These are phyloP conservation scores for Alternaria incomplexa DNA, from an alignment of 2,329 filamentous ascomycete genomes.

Conservation along the genomic window DNA sequence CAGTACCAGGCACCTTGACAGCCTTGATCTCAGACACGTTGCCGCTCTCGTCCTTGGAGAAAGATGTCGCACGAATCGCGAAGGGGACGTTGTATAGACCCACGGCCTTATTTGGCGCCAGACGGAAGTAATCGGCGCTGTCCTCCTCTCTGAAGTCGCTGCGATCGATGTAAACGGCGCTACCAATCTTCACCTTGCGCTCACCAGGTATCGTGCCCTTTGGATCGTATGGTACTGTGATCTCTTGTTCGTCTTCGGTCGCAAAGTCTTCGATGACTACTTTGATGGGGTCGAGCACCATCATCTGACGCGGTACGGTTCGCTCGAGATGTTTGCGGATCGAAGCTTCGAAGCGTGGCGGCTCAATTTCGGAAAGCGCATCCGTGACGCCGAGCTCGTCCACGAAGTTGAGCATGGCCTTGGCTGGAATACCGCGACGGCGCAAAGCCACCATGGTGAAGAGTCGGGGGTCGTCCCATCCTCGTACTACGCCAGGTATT, in stretches of 20 bases:
- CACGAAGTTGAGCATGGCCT: constrained; percentile 86
- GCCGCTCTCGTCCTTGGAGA: constrained; percentile 70
- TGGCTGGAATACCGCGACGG: constrained; percentile 84
- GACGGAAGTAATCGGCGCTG: constrained; percentile 76
- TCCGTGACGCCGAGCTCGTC: constrained; percentile 92
- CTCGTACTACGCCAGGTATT: constrained; percentile 68
- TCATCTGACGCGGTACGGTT: constrained; percentile 86
- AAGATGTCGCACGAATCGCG: constrained; percentile 71
- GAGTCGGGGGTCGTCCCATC: constrained; percentile 89
- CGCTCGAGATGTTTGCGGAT: constrained; percentile 86
- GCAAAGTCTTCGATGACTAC: constrained; percentile 80
- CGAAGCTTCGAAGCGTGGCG: constrained; percentile 81
- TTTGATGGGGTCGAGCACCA: constrained; percentile 84
- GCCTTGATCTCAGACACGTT: constrained; percentile 71
- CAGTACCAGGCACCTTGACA: constrained; percentile 66
- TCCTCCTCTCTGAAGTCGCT: constrained; percentile 78
- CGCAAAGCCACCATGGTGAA: constrained; percentile 87
- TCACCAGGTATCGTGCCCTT: constrained; percentile 68
- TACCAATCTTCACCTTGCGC: constrained; percentile 70
- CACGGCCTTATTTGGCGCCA: constrained; percentile 76
- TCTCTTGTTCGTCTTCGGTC: constrained; percentile 70
- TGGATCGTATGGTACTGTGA: constrained; percentile 79
- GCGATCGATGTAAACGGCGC: constrained; percentile 83
- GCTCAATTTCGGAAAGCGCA: constrained; percentile 77
- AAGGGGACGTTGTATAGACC: constrained; percentile 74